These are phyloP conservation scores for Moesziomyces parantarcticus DNA, from an alignment of 1,284 basidiomycete species.

Conservation along the genomic window DNA sequence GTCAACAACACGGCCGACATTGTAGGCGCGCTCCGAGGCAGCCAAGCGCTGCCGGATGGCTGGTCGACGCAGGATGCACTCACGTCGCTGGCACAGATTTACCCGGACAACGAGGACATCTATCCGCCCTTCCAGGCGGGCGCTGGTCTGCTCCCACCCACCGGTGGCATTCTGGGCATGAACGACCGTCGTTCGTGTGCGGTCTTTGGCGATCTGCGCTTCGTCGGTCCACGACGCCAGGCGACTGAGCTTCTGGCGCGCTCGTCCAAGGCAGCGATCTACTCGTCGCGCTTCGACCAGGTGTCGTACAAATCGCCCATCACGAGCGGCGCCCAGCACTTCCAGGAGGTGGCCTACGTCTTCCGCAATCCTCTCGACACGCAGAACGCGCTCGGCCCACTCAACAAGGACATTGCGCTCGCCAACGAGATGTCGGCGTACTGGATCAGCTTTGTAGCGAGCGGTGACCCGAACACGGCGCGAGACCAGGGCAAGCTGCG, in stretches of 20 bases:
- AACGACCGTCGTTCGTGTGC: conserved; percentile 32
- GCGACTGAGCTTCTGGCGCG: conserved; percentile 7
- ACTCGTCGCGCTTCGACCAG: conserved; percentile 53
- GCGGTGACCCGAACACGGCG: conserved; percentile 48
- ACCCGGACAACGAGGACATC: conserved; percentile 42
- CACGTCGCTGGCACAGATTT: conserved; percentile 2
- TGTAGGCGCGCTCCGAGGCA: conserved; percentile 8
- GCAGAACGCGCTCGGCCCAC: conserved; percentile 47
- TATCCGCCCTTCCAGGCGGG: conserved; percentile 37
- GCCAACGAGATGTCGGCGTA: conserved; percentile 51
- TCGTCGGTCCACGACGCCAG: conserved; percentile 25
- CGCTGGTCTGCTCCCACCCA: conserved; percentile 16
- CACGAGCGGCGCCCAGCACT: conserved; percentile 35
- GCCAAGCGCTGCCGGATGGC: conserved; percentile 14
- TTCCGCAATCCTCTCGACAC: conserved; percentile 52
- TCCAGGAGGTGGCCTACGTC: conserved; percentile 51
- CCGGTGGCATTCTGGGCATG: conserved; percentile 6
- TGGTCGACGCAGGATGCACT: conserved; percentile 5
- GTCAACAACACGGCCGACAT: conserved; percentile 31
- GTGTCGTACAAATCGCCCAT: conserved; percentile 42
- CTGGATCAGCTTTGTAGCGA: conserved; percentile 55
- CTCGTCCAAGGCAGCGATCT: conserved; percentile 22
- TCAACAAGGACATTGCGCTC: conserved; percentile 37
- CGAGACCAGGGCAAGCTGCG: conserved; percentile 5
- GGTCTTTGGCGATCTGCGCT: conserved; percentile 30